Percentiles rank a stretch among this genome's conserved stretches.
These are phyloP conservation scores for Musa itinerans DNA, from an alignment of 176 grass and related monocot species.

Conservation along the genomic window DNA sequence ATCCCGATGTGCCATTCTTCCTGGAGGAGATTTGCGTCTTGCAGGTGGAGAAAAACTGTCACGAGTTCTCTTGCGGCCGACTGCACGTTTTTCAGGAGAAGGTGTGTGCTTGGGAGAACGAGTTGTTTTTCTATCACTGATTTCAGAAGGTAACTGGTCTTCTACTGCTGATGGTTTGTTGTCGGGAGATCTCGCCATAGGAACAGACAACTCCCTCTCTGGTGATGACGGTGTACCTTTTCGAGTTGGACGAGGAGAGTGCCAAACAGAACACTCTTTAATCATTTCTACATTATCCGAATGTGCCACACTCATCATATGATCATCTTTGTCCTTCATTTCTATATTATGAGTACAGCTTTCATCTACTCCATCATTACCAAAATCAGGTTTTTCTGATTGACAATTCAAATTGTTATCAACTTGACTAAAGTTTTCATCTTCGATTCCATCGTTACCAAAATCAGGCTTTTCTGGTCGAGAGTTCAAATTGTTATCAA, in stretches of 20 bases:
- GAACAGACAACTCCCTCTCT: constrained; percentile 29
- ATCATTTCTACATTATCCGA: constrained; percentile 26
- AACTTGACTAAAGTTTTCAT: constrained; percentile 24
- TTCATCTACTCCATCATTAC: constrained; percentile 34
- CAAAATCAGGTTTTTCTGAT: constrained; percentile 31
- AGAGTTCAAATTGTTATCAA: constrained; percentile 10
- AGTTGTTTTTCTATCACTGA: constrained; percentile 26
- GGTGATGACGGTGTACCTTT: constrained; percentile 33
- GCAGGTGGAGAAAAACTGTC: constrained; percentile 40
- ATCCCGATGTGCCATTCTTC: constrained; percentile 17
- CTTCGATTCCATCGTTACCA: constrained; percentile 36
- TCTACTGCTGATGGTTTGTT: constrained; percentile 24
- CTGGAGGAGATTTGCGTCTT: constrained; percentile 31
- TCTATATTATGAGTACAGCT: constrained; percentile 26
- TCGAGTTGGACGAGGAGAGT: constrained; percentile 6
- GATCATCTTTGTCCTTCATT: constrained; percentile 25
- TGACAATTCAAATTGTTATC: constrained; percentile 9
- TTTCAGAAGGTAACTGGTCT: constrained; percentile 20
- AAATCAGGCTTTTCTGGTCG: constrained; percentile 28
- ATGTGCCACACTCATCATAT: constrained; percentile 24
- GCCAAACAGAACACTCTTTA: constrained; percentile 21
- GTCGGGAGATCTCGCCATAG: constrained; percentile 29
- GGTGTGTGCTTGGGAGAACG: constrained; percentile 21
- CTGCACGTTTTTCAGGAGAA: constrained; percentile 43
- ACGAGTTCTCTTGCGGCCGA: constrained; percentile 31